A percentile compares a stretch with the other conserved stretches of the same genome.
These are phyloP conservation scores for Tolypocladium capitatum DNA, from an alignment of 2,329 filamentous ascomycete species.

Conservation along the genomic window DNA sequence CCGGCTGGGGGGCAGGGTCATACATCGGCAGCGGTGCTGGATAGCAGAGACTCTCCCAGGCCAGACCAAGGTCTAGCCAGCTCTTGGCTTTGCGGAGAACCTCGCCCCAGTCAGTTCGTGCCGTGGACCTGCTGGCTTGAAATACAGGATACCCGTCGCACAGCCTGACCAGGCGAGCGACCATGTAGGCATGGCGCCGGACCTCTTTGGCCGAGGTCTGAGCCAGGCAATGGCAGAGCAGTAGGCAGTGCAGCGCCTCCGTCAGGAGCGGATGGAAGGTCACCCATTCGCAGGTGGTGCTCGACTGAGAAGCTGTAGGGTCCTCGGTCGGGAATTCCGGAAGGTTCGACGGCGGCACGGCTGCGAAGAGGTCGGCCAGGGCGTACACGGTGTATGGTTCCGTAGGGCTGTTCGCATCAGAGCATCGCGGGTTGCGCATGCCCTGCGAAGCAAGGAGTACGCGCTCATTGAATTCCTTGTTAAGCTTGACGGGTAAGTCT, in stretches of 20 bases:
- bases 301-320: constrained; percentile 10
- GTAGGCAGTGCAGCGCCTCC: constrained; percentile 64
- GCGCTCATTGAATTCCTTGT: constrained; percentile 42
- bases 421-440: constrained; percentile 25
- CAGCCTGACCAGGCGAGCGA: constrained; percentile 58
- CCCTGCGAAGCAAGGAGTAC: constrained; percentile 43
- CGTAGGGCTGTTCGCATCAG: constrained; percentile 11
- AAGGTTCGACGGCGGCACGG: constrained; percentile 51
- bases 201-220: constrained; percentile 70
- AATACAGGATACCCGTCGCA: constrained; percentile 74
- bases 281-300: constrained; percentile 18
- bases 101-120: constrained; percentile 70
- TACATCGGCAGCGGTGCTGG: constrained; percentile 37
- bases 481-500: constrained; percentile 46
- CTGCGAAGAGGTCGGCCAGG: constrained; percentile 54
- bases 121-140: constrained; percentile 55
- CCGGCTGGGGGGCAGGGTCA: constrained; percentile 2
- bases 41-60: constrained; percentile 61
- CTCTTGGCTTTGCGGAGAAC: constrained; percentile 53
- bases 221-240: constrained; percentile 65
- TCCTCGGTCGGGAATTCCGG: constrained; percentile 49
- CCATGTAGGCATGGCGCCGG: constrained; percentile 69
- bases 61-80: constrained; percentile 50
- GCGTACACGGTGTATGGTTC: constrained; percentile 26
- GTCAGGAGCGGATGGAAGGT: constrained; percentile 73